A percentile compares a stretch with the other conserved stretches of the same genome.
phyloP scores from a whole-genome alignment of 202 grass and related monocot species.

The Zoysia matrella region DNA sequence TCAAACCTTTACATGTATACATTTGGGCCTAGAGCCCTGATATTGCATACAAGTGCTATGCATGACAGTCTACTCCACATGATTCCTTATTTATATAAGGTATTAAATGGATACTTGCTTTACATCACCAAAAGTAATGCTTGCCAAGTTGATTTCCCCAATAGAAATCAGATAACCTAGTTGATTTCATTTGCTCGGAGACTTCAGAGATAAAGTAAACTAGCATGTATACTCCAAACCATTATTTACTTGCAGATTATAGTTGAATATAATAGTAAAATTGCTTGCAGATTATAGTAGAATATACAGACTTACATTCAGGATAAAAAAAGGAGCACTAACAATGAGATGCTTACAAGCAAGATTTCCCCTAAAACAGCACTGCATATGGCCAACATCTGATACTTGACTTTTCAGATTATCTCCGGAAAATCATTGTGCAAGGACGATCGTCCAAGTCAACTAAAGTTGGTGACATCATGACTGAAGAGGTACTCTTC shows the following conservation, averaged over 20 bases:
- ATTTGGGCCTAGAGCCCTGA: background rate
- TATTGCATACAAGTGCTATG: background rate
- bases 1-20: background rate
- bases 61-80: background rate
- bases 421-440: conserved; percentile 26
- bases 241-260: background rate
- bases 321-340: background rate
- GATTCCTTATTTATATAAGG: background rate
- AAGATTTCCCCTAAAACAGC: background rate
- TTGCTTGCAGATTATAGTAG: conserved; percentile 6
- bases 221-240: background rate
- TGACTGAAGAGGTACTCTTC: conserved; percentile 91
- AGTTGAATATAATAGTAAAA: background rate
- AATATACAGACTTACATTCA: background rate
- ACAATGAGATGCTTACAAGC: background rate
- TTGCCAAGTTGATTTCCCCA: background rate
- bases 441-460: conserved; percentile 98
- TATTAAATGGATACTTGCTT: background rate
- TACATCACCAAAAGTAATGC: background rate
- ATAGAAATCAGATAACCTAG: background rate
- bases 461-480: conserved; percentile 98
- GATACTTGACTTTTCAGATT: conserved; percentile 59
- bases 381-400: background rate
- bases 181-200: background rate
- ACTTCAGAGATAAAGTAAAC: background rate